A percentile compares a stretch with the other conserved stretches of the same genome.
phyloP scores from a whole-genome alignment of 2,329 filamentous ascomycete species.

The Colletotrichum orbiculare region DNA sequence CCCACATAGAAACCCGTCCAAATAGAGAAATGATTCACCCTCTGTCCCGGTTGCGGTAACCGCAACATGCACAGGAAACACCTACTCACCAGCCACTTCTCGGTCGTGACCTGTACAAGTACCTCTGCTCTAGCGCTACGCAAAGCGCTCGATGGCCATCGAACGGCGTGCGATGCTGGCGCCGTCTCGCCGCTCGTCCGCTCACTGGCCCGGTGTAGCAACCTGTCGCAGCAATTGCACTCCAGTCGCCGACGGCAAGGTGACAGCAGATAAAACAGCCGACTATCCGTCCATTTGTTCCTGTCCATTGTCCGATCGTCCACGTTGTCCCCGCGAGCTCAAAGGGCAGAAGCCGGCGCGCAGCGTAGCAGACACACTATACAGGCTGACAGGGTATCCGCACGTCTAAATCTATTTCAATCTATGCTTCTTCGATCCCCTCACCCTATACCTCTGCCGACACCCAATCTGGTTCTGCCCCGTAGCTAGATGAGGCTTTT shows the following conservation, averaged over 20 bases:
- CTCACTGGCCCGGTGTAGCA: conserved; percentile 25
- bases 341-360: not conserved
- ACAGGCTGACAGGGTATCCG: conserved; percentile 5
- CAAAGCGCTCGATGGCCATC: conserved; percentile 15
- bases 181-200: conserved; percentile 14
- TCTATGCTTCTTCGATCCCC: conserved; percentile 11
- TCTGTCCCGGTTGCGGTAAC: conserved; percentile 1
- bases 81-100: conserved; percentile 10
- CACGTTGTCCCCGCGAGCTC: not conserved
- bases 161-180: conserved; percentile 11
- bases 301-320: not conserved
- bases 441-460: not conserved
- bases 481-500: not conserved
- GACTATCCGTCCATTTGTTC: not conserved
- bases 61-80: not conserved
- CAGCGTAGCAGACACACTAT: not conserved
- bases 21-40: conserved; percentile 3
- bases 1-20: conserved; percentile 16
- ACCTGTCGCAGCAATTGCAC: conserved; percentile 11
- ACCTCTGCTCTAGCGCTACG: conserved; percentile 8
- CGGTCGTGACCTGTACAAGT: conserved; percentile 3
- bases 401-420: conserved; percentile 7
- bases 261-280: not conserved
- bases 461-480: not conserved
- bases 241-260: not conserved